A percentile compares a stretch with the other conserved stretches of the same genome.
Evolutionary conservation across 805 yeast species (phyloP).

Genomic region (Hyphopichia homilentoma): DNA sequence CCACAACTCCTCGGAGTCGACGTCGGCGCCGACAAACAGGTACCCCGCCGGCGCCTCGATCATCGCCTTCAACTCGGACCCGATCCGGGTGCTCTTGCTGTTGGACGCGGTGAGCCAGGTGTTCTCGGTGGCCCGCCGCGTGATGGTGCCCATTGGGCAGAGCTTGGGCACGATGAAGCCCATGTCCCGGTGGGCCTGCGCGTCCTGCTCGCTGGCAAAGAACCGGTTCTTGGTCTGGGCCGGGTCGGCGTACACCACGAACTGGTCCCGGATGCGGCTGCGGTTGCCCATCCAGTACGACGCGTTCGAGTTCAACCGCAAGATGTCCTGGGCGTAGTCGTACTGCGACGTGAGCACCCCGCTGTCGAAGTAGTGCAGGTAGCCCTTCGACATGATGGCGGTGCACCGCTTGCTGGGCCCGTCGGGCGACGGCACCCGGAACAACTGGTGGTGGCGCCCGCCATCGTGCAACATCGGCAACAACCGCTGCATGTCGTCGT

Average conservation of each 20-base stretch:
- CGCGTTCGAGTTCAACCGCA: slow-evolving; percentile 71
- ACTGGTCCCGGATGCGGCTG: slow-evolving; percentile 77
- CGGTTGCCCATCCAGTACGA: slow-evolving; percentile 94
- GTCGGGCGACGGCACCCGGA: slow-evolving; percentile 85
- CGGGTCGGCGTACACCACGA: slow-evolving; percentile 61
- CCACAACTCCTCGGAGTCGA: slow-evolving; percentile 98
- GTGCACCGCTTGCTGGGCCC: slow-evolving; percentile 76
- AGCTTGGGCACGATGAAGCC: slow-evolving; percentile 84
- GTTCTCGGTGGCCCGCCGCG: slow-evolving; percentile 93
- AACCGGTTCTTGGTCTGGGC: slow-evolving; percentile 19
- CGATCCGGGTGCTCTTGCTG: slow-evolving; percentile 79
- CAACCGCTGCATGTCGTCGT: slow-evolving; percentile 24
- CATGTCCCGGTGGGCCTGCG: slow-evolving; percentile 25
- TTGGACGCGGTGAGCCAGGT: slow-evolving; percentile 98
- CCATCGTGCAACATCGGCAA: slow-evolving; percentile 20
- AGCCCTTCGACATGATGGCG: slow-evolving; percentile 72
- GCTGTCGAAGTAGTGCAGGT: slow-evolving; percentile 65
- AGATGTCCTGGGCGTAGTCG: slow-evolving; percentile 70
- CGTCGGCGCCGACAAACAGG: slow-evolving; percentile 96
- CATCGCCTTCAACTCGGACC: slow-evolving; percentile 89
- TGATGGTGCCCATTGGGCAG: slow-evolving; percentile 93
- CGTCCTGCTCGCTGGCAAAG: slow-evolving; percentile 20
- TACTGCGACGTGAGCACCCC: slow-evolving; percentile 69
- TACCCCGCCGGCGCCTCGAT: slow-evolving; percentile 86
- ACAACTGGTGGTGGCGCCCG: slow-evolving; percentile 34